Base-by-base conservation (phyloP, 352 stramenopile species). In the Pythium phragmitis region DNA sequence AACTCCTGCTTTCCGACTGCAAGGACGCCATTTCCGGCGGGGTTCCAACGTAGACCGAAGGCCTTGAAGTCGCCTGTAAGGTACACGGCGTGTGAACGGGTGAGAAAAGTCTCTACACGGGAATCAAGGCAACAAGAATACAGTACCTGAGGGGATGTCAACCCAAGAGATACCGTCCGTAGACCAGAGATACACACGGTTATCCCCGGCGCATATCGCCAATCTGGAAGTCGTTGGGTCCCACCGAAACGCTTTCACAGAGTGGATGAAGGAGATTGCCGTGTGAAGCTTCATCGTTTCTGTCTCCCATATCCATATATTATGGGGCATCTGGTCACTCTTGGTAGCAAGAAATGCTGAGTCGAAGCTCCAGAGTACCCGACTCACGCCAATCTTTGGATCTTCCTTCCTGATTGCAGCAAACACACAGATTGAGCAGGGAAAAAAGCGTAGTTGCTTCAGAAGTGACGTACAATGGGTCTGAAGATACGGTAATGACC, bases 241-340 rank as follows among this genome's bases (percentile, higher is more conserved):
- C 86, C 86, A 95, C 16, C 73, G 81, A 57, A 92, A 63, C 5
- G 66, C 80, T 57, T 80, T 79, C 11, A 92, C 73, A 14, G 74
- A 68, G 42, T 91, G 69, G 2, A 91, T 79, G 33, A 90, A 68
- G 14, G 83, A 89, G 30, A 94, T 68, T 16, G 83, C 72, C 4
- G 79, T 77, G 56, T 89, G 76, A 54, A 92, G 68, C 43, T 70
- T 88, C 69, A 92, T 80, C 26, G 74, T 88, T 52, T 91, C 76
- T 11, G 77, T 91, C 34, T 82, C 70, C 86, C 86, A 94, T 23
- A 94, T 84, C 86, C 86, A 94, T 33, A 94, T 75, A 49, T 92
- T 91, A 58, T 90, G 85, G 14, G 86, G 83, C 82, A 92, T 94
- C 23, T 87, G 73, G 39, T 94, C 86, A 41, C 83, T 92, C 67